Evolutionary conservation across 345 rosid genomes (phyloP).

Genomic region (Heritiera fomes): DNA sequence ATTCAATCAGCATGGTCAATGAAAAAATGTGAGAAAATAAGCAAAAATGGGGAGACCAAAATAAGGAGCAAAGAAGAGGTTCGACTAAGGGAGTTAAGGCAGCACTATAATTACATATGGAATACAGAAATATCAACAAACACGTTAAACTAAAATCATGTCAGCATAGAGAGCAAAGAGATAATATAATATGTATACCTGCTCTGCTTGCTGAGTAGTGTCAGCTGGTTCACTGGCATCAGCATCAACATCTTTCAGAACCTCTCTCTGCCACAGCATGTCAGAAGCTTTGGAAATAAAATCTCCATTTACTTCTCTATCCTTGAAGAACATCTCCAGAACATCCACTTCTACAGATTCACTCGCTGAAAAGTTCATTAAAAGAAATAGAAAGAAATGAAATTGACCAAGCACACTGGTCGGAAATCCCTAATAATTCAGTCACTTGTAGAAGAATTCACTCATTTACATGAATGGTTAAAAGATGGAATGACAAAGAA

Average conservation of each 20-base stretch:
- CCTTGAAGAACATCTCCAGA: constrained; percentile 66
- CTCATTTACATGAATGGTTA: not conserved
- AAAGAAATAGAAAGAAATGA: too few species aligned
- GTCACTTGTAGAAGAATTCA: not conserved
- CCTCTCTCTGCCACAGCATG: constrained; percentile 56
- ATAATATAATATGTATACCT: constrained; percentile 30
- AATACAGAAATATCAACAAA: not conserved
- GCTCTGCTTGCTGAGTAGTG: constrained; percentile 27
- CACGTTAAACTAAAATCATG: not conserved
- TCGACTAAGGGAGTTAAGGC: not conserved
- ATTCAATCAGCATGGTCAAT: not conserved
- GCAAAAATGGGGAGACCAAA: not conserved
- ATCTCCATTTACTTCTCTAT: constrained; percentile 79
- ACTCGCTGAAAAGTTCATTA: too few species aligned
- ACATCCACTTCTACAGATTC: constrained; percentile 63
- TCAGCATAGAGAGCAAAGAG: not conserved
- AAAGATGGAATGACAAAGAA: not conserved
- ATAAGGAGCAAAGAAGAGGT: not conserved
- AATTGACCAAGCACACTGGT: constrained; percentile 21
- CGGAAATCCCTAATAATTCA: not conserved
- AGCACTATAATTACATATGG: not conserved
- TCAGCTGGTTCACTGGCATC: constrained; percentile 29
- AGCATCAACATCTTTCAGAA: constrained; percentile 43
- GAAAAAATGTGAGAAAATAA: not conserved
- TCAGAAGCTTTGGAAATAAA: constrained; percentile 79